These are phyloP conservation scores for Starmera quercuum DNA, from an alignment of 805 yeast species.

Conservation along the genomic window DNA sequence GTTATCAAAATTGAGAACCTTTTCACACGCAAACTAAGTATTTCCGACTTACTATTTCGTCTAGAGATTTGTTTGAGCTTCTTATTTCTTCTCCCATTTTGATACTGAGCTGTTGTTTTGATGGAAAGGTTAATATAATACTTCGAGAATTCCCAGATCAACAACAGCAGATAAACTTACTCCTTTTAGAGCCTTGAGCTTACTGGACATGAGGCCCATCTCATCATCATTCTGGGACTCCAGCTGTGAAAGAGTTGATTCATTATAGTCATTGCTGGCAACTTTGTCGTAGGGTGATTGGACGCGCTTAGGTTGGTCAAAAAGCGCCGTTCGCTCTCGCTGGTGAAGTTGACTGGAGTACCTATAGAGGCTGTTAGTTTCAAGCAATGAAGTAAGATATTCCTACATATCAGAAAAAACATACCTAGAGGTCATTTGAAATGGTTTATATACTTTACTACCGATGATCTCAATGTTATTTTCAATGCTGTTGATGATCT, in stretches of 20 bases:
- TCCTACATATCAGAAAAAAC: too few species aligned
- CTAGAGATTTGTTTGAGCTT: conserved; percentile 39
- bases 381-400: too few species aligned
- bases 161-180: conserved; percentile 12
- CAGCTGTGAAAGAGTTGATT: conserved; percentile 46
- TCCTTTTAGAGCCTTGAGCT: conserved; percentile 46
- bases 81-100: conserved; percentile 62
- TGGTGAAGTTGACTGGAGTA: conserved; percentile 1
- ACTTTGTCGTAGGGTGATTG: conserved; percentile 36
- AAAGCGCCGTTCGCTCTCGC: conserved; percentile 13
- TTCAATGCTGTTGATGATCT: too few species aligned
- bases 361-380: too few species aligned
- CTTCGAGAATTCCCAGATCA: neutral
- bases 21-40: too few species aligned
- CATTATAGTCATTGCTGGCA: conserved; percentile 34
- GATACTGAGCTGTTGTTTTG: conserved; percentile 28
- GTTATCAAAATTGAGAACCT: neutral
- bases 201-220: conserved; percentile 43
- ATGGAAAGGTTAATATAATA: neutral
- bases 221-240: conserved; percentile 65
- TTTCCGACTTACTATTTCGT: conserved; percentile 21
- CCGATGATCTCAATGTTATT: too few species aligned
- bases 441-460: too few species aligned
- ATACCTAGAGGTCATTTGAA: too few species aligned
- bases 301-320: conserved; percentile 22